A percentile compares a stretch with the other conserved stretches of the same genome.
Evolutionary conservation across 441 rosid genomes (phyloP).

Genomic region (Erysimum cheiri): DNA sequence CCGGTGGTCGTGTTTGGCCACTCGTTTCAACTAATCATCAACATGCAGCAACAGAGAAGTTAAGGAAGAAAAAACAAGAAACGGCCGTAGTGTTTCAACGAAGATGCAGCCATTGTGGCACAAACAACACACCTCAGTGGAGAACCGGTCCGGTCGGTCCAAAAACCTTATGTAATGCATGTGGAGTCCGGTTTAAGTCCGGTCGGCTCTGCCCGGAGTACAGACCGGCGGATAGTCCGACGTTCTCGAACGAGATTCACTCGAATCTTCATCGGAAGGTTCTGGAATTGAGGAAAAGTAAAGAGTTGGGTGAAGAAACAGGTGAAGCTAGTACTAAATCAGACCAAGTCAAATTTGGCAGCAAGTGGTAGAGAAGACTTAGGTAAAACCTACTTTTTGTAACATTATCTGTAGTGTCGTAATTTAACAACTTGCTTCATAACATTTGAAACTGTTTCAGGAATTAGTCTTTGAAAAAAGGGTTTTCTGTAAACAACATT

Average conservation of each 20-base stretch:
- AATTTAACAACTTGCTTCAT: constrained; percentile 41
- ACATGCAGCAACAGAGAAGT: constrained; percentile 43
- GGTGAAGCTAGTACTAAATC: constrained; percentile 36
- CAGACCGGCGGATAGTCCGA: constrained; percentile 95
- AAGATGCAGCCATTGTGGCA: constrained; percentile 93
- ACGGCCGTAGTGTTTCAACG: constrained; percentile 46
- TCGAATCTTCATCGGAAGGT: constrained; percentile 95
- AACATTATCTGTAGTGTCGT: constrained; percentile 41
- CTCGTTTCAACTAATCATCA: constrained; percentile 57
- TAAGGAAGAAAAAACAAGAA: constrained; percentile 50
- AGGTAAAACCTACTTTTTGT: constrained; percentile 44
- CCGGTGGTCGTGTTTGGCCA: constrained; percentile 68
- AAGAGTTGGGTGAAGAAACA: constrained; percentile 54
- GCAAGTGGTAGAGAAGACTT: constrained; percentile 41
- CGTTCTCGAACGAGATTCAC: constrained; percentile 77
- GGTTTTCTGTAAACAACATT: constrained; percentile 9
- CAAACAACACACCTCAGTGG: constrained; percentile 98
- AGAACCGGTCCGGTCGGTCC: constrained; percentile 94
- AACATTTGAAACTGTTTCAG: constrained; percentile 26
- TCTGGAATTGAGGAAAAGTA: constrained; percentile 82
- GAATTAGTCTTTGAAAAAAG: constrained; percentile 25
- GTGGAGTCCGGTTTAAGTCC: constrained; percentile 93
- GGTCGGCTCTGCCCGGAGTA: constrained; percentile 90
- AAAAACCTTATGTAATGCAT: constrained; percentile 90
- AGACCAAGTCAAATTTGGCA: constrained; percentile 52